These are phyloP conservation scores for Phytophthora foliorum DNA, from an alignment of 352 stramenopile species.

Conservation along the genomic window DNA sequence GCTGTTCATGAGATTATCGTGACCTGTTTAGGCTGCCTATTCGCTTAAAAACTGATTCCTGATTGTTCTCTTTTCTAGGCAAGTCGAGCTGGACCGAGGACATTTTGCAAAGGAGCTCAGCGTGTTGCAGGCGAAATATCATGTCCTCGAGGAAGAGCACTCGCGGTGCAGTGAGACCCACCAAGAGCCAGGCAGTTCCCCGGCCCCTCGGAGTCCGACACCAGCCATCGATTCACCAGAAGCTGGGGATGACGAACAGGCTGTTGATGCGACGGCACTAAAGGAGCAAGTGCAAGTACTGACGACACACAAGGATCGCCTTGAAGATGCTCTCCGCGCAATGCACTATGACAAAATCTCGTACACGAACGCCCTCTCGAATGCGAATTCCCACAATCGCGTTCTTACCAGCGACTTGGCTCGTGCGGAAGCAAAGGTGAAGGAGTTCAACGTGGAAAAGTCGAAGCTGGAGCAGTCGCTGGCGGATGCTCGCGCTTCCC, in stretches of 20 bases:
- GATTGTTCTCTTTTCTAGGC: too few relatives aligned
- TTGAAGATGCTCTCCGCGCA: constrained; percentile 78
- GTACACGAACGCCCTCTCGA: constrained; percentile 83
- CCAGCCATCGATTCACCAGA: neutral
- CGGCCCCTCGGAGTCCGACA: neutral
- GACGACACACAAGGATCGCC: constrained; percentile 62
- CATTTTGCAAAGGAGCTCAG: constrained; percentile 64
- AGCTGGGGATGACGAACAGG: constrained; percentile 1
- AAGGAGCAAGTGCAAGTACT: constrained; percentile 68
- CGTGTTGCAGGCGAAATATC: constrained; percentile 55
- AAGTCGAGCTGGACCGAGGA: constrained; percentile 59
- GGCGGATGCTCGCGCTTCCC: constrained; percentile 43
- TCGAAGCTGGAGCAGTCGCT: constrained; percentile 57
- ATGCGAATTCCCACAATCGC: constrained; percentile 83
- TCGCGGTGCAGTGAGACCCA: constrained; percentile 24
- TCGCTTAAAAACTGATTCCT: too few relatives aligned
- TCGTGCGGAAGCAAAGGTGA: constrained; percentile 64
- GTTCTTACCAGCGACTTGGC: constrained; percentile 69
- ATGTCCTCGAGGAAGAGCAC: constrained; percentile 65
- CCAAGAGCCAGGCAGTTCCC: neutral
- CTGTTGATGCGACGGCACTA: constrained; percentile 30
- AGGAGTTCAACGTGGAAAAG: constrained; percentile 48
- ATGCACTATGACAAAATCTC: constrained; percentile 89
- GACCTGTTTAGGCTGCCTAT: neutral
- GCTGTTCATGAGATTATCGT: neutral